Base-by-base conservation (phyloP, 345 rosid genomes). In the Lenwebbia sp. region DNA sequence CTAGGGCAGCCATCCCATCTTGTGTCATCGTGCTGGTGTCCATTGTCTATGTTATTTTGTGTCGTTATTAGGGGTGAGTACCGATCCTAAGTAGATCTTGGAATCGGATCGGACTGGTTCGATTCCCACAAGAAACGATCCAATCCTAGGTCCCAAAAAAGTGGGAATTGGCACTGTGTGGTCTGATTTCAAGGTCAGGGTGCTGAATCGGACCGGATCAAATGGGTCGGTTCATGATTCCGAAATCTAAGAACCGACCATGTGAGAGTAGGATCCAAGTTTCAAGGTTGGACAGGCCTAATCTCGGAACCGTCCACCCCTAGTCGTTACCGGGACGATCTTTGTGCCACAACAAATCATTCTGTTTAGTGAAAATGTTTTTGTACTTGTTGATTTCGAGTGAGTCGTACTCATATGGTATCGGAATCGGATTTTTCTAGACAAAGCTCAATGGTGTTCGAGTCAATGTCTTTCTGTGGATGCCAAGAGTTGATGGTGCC, bases 151-250 rank as follows among this genome's bases (percentile, higher is more conserved):
- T 52, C 17, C 19, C 4, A 3, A 52, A 52, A 52, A 10, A 7
- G 50, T 8, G 50, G 50, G 9, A 60, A 28, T 0, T 0, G 5
- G 28, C 40, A 65, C 2, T 17, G 1, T 65, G 10, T 0, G 0
- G 0, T 15, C 1, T 0, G 1, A 5, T 33, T 33, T 0, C 1
- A 28, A 0, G 74, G 37, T 13, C 21, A 1, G 30, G 17, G 40
- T 60, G 74, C 1, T 3, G 0, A 60, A 28, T 2, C 2, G 0
- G 0, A 3, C 2, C 40, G 7, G 0, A 28, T 8, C 40, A 60
- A 28, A 60, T 4, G 5, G 33, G 37, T 60, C 37, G 0, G 8
- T 17, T 33, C 7, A 0, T 7, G 0, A 7, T 65, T 17, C 1
- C 10, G 1, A 65, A 65, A 65, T 4, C 6, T 0, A 17, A 4